These are phyloP conservation scores for Phytophthora nicotianae DNA, from an alignment of 352 stramenopile species.

Conservation along the genomic window DNA sequence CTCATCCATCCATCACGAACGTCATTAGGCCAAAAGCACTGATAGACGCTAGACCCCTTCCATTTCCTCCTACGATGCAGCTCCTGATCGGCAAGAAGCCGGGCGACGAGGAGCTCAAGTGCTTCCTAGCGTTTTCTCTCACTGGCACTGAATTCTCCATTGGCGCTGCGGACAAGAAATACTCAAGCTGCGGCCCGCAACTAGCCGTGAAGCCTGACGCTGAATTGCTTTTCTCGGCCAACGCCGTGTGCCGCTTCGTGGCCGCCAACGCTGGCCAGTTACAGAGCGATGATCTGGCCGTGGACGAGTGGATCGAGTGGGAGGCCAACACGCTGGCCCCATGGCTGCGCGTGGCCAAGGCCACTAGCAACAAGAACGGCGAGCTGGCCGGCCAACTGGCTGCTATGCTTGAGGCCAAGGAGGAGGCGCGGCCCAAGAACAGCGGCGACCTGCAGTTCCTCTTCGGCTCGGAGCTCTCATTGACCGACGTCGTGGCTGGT, in stretches of 20 bases:
- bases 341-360: slow-evolving; percentile 65
- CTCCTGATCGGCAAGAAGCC: slow-evolving; percentile 68
- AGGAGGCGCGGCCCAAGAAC: slow-evolving; percentile 58
- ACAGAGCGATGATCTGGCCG: slow-evolving; percentile 70
- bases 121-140: slow-evolving; percentile 66
- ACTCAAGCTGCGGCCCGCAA: slow-evolving; percentile 62
- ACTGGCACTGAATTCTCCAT: slow-evolving; percentile 56
- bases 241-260: slow-evolving; percentile 79
- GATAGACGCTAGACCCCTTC: slow-evolving; percentile 1
- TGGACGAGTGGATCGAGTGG: slow-evolving; percentile 88
- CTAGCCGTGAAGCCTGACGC: slow-evolving; percentile 37
- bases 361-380: slow-evolving; percentile 33
- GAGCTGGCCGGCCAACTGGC: slow-evolving; percentile 41
- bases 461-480: slow-evolving; percentile 63
- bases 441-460: slow-evolving; percentile 58
- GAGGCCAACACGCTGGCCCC: slow-evolving; percentile 68
- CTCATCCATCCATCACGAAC: slow-evolving; percentile 23
- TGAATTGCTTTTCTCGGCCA: slow-evolving; percentile 74
- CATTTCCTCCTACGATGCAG: slow-evolving; percentile 46
- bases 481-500: slow-evolving; percentile 77
- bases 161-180: slow-evolving; percentile 60
- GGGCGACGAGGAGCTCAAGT: slow-evolving; percentile 83
- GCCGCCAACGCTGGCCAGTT: slow-evolving; percentile 55
- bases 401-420: slow-evolving; percentile 63
- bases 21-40: slow-evolving; percentile 20